Conservation (phyloP, 1,284 basidiomycete species). For the Ceratobasidium sp. region DNA sequence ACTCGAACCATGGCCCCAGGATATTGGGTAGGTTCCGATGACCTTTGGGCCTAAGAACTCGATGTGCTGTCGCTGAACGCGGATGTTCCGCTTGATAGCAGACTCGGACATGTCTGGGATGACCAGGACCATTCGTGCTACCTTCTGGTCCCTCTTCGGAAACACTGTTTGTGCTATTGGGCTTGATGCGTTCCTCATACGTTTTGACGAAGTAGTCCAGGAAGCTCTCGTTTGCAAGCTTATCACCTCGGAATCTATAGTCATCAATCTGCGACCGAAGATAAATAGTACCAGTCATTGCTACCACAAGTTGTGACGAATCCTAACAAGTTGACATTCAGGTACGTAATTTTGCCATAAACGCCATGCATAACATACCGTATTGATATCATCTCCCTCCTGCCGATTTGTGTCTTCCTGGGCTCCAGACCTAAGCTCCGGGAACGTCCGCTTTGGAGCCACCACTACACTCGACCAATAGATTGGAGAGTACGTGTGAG, state of each 20-base stretch:
- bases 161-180: too few relatives aligned
- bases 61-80: neutral
- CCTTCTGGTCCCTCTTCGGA: too few relatives aligned
- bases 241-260: neutral
- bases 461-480: neutral
- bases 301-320: too few relatives aligned
- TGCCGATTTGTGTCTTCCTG: too few relatives aligned
- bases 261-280: slow-evolving; percentile 2
- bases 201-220: slow-evolving; percentile 6
- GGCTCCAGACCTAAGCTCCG: neutral
- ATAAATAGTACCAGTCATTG: neutral
- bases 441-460: neutral
- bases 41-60: neutral
- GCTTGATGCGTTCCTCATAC: neutral
- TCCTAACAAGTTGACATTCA: too few relatives aligned
- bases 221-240: neutral
- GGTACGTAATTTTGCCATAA: too few relatives aligned
- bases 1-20: slow-evolving; percentile 12
- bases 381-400: too few relatives aligned
- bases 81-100: slow-evolving; percentile 2
- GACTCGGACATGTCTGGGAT: neutral
- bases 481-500: neutral
- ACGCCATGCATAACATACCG: too few relatives aligned
- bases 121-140: neutral
- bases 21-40: slow-evolving; percentile 27